Percentiles rank a stretch among this genome's conserved stretches.
Conservation (phyloP, 371 early-diverging fungal species). For the Sporodiniella umbellata region DNA sequence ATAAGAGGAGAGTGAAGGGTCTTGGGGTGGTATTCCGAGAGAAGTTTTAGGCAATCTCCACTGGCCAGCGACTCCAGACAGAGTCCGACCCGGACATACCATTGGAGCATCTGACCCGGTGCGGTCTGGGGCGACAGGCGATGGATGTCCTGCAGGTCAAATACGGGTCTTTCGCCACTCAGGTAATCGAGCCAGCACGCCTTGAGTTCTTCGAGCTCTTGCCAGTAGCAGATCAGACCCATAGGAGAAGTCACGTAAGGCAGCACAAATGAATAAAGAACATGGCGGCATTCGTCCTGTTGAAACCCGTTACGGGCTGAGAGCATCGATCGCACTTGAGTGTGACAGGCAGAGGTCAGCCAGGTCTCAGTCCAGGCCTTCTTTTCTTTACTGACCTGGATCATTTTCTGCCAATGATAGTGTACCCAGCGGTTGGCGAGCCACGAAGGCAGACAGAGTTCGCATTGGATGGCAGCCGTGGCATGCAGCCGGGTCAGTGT, state of each 20-base stretch:
- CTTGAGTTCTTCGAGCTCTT: slow-evolving; percentile 18
- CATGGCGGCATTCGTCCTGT: slow-evolving; percentile 16
- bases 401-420: slow-evolving; percentile 8
- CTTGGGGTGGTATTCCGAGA: too few species aligned
- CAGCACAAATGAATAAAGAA: slow-evolving; percentile 32
- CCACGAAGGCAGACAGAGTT: slow-evolving; percentile 21
- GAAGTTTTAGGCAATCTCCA: not conserved
- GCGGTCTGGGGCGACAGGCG: slow-evolving; percentile 18
- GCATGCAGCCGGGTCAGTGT: slow-evolving; percentile 32
- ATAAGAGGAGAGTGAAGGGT: slow-evolving; percentile 22
- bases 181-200: slow-evolving; percentile 17
- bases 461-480: slow-evolving; percentile 32
- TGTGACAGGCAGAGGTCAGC: slow-evolving; percentile 10
- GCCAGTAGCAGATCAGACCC: slow-evolving; percentile 35
- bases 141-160: slow-evolving; percentile 2
- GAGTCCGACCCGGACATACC: slow-evolving; percentile 27
- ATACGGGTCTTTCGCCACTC: slow-evolving; percentile 12
- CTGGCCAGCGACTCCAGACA: slow-evolving; percentile 15
- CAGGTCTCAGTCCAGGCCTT: not conserved
- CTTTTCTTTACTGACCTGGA: not conserved
- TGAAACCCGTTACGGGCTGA: slow-evolving; percentile 14
- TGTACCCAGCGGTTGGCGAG: slow-evolving; percentile 2
- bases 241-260: slow-evolving; percentile 34
- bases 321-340: slow-evolving; percentile 15
- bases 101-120: slow-evolving; percentile 23